Percentiles rank a stretch among this genome's conserved stretches.
Conservation (phyloP, 2,329 filamentous ascomycete species). For the Penicillium aurantiogriseum region DNA sequence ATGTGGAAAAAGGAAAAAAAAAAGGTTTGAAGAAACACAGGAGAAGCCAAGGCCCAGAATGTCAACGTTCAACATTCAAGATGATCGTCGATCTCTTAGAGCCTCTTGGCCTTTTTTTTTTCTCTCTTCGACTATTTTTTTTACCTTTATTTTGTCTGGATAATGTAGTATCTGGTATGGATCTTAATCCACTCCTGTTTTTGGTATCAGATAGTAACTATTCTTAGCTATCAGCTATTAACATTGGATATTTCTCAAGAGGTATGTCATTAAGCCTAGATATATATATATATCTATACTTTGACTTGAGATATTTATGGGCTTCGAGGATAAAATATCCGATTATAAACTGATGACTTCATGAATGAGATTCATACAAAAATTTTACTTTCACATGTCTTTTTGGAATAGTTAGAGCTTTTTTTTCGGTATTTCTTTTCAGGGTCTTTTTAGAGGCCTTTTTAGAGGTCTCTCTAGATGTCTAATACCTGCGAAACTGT, state of each 20-base stretch:
- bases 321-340: neutral
- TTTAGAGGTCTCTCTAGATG: too few relatives aligned
- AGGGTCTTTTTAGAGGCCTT: too few relatives aligned
- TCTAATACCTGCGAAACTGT: too few relatives aligned
- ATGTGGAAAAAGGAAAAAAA: slow-evolving; percentile 7
- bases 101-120: neutral
- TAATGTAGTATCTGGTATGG: neutral
- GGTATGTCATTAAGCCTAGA: neutral
- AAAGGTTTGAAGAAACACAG: slow-evolving; percentile 10
- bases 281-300: neutral
- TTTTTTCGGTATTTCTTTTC: too few relatives aligned
- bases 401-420: too few relatives aligned
- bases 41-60: slow-evolving; percentile 14
- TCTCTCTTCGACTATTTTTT: neutral
- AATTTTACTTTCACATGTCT: too few relatives aligned
- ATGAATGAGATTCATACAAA: neutral
- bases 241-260: neutral
- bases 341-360: neutral
- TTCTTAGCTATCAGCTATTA: neutral
- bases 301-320: neutral
- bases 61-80: neutral
- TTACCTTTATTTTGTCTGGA: neutral
- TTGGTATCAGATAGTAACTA: neutral
- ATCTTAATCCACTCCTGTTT: neutral
- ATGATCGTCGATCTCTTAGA: slow-evolving; percentile 4